These are phyloP conservation scores for Yamadazyma aaseri DNA, from an alignment of 1,139 yeast species.

Conservation along the genomic window DNA sequence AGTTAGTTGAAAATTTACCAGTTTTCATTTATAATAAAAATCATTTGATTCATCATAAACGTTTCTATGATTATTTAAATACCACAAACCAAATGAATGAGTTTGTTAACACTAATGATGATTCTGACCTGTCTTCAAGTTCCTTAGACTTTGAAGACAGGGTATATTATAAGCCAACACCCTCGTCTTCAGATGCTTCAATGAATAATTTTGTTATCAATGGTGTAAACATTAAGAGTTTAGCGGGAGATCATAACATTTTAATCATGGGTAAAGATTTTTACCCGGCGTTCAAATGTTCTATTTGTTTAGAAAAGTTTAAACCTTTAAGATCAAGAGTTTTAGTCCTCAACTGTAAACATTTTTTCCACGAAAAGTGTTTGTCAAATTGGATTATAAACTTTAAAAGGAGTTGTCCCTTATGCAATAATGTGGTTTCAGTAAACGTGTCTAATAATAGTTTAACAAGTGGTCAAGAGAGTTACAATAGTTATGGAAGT, in stretches of 20 bases:
- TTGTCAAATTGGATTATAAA: constrained; percentile 48
- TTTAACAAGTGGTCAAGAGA: constrained; percentile 23
- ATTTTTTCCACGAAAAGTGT: constrained; percentile 44
- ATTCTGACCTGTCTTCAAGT: background rate
- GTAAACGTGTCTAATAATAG: constrained; percentile 9
- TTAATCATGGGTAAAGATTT: constrained; percentile 36
- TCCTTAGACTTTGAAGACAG: background rate
- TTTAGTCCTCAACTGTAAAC: constrained; percentile 44
- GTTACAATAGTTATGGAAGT: constrained; percentile 19
- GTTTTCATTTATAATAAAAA: constrained; percentile 39
- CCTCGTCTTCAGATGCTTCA: constrained; percentile 21
- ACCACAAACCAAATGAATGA: constrained; percentile 22
- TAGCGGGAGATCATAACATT: constrained; percentile 21
- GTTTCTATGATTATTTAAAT: constrained; percentile 29
- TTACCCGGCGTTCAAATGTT: constrained; percentile 43
- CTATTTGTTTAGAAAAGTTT: constrained; percentile 46
- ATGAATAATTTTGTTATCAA: constrained; percentile 26
- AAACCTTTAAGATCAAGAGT: constrained; percentile 38
- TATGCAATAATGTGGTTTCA: constrained; percentile 34
- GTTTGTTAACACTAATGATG: constrained; percentile 5
- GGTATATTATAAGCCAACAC: constrained; percentile 14
- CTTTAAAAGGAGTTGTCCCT: constrained; percentile 45
- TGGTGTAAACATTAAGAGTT: constrained; percentile 30
- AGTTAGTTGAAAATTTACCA: constrained; percentile 36
- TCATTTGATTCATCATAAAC: constrained; percentile 31